Percentiles rank a stretch among this genome's conserved stretches.
Conservation (phyloP, 768 basidiomycete species). For the Russula sp. region DNA sequence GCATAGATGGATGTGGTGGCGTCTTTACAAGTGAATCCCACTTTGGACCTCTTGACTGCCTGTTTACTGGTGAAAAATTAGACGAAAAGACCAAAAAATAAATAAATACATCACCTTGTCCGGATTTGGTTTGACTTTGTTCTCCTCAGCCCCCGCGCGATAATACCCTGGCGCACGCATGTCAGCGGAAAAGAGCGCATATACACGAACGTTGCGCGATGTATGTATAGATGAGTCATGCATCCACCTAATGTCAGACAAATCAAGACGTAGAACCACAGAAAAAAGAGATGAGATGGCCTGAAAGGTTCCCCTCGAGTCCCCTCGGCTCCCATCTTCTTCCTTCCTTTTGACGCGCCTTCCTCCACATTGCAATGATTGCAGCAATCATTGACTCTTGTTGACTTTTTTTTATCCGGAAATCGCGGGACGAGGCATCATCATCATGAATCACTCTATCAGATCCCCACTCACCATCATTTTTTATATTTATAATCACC, state of each 20-base stretch:
- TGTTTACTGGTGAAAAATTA: background rate
- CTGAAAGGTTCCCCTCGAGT: background rate
- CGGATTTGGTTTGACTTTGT: constrained; percentile 16
- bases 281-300: background rate
- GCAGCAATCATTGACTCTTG: background rate
- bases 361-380: no score
- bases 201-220: background rate
- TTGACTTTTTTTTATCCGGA: background rate
- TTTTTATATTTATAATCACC: background rate
- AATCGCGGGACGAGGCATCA: constrained; percentile 1
- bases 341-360: constrained; percentile 2
- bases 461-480: background rate
- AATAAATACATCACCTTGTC: background rate
- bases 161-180: background rate
- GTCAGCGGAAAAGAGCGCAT: background rate
- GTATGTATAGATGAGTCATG: no score
- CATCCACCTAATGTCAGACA: no score
- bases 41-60: background rate
- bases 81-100: background rate
- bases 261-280: no score
- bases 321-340: background rate
- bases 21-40: background rate
- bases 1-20: background rate
- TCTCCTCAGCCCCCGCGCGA: background rate
- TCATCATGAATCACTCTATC: background rate